Evolutionary conservation across 2,329 filamentous ascomycete genomes (phyloP).

Genomic region (Penicillium freii): DNA sequence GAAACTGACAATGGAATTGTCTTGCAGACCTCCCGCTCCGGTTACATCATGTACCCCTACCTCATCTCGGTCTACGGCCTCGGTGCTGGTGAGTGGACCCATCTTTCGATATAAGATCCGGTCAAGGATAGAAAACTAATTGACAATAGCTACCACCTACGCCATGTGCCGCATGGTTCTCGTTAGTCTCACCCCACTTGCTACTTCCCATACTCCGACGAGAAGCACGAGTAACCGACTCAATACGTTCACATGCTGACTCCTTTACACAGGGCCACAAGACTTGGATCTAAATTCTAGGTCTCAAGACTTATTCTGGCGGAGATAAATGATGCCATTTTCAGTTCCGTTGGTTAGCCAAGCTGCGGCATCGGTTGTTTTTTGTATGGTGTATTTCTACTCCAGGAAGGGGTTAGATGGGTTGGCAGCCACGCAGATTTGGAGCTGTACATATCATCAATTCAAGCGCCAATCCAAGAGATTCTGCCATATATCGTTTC

Average conservation of each 20-base stretch:
- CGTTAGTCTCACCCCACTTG: slow-evolving; percentile 30
- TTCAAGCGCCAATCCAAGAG: slow-evolving; percentile 34
- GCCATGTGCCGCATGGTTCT: slow-evolving; percentile 47
- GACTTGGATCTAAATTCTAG: slow-evolving; percentile 50
- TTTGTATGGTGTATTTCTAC: slow-evolving; percentile 37
- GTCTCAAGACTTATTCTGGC: slow-evolving; percentile 62
- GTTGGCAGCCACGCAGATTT: slow-evolving; percentile 28
- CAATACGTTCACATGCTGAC: slow-evolving; percentile 20
- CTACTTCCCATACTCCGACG: neutral
- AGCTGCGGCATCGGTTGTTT: slow-evolving; percentile 18
- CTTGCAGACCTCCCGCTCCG: slow-evolving; percentile 53
- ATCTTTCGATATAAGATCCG: neutral
- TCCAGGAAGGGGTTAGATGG: slow-evolving; percentile 28
- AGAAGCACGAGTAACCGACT: neutral
- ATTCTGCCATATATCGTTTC: slow-evolving; percentile 17
- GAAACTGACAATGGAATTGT: slow-evolving; percentile 16
- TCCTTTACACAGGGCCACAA: slow-evolving; percentile 56
- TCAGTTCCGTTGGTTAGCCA: slow-evolving; percentile 6
- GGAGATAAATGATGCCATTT: slow-evolving; percentile 29
- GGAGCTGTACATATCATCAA: slow-evolving; percentile 40
- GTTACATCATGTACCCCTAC: slow-evolving; percentile 61
- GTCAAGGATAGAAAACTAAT: slow-evolving; percentile 9
- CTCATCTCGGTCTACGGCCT: slow-evolving; percentile 52
- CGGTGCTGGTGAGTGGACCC: slow-evolving; percentile 46
- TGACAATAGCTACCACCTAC: slow-evolving; percentile 35